phyloP scores from a whole-genome alignment of 2,329 filamentous ascomycete species.

The Diaporthe sp. region DNA sequence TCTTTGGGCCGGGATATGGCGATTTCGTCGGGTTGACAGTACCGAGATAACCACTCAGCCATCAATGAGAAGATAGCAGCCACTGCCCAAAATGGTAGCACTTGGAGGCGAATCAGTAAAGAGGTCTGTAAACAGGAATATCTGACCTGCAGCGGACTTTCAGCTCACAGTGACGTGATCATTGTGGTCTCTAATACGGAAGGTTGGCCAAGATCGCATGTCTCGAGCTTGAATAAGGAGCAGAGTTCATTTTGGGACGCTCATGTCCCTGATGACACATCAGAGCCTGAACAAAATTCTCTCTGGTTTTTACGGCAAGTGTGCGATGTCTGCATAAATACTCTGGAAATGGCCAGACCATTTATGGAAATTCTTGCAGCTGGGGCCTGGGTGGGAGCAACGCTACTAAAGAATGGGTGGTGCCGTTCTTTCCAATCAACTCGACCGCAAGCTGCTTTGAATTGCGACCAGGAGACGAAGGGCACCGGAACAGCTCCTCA shows the following conservation, averaged over 20 bases:
- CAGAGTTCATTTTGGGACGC: not conserved
- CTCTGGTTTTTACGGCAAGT: not conserved
- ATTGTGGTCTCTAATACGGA: not conserved
- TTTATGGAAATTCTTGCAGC: not conserved
- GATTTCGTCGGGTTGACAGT: not conserved
- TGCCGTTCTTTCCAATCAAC: not conserved
- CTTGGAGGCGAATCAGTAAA: not conserved
- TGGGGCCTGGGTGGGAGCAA: not conserved
- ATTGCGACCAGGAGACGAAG: not conserved
- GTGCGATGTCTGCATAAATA: not conserved
- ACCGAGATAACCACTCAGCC: not conserved
- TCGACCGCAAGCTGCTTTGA: not conserved
- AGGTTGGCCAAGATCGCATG: not conserved
- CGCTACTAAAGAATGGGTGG: not conserved
- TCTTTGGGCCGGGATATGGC: not conserved
- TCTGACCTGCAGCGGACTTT: not conserved
- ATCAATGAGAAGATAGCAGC: conserved; percentile 2
- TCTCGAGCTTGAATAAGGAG: not conserved
- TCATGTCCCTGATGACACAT: not conserved
- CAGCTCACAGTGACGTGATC: not conserved
- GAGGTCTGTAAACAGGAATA: not conserved
- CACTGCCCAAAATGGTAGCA: not conserved
- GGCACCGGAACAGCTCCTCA: not conserved
- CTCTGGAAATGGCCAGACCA: not conserved
- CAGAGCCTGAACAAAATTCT: not conserved